These are phyloP conservation scores for Pyrenochaeta sp. DNA, from an alignment of 2,329 filamentous ascomycete species.

Conservation along the genomic window DNA sequence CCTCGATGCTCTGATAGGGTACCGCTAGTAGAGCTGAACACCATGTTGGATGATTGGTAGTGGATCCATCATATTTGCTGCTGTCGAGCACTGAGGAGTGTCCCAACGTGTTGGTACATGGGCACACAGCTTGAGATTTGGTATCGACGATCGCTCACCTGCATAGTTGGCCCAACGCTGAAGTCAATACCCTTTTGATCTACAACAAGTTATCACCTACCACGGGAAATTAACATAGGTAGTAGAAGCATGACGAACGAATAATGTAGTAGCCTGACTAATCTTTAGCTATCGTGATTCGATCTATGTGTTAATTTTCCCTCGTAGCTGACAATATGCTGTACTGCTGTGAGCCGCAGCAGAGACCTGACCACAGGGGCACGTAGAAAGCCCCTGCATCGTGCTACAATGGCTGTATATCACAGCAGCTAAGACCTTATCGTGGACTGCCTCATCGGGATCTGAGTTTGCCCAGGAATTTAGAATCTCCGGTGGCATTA, in stretches of 20 bases:
- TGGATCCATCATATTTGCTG: neutral
- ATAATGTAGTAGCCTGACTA: too few relatives aligned
- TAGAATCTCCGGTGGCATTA: slow-evolving; percentile 15
- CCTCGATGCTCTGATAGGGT: neutral
- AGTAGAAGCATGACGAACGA: too few relatives aligned
- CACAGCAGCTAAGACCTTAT: slow-evolving; percentile 19
- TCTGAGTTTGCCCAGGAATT: slow-evolving; percentile 15
- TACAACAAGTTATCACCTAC: too few relatives aligned
- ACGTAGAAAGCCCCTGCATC: slow-evolving; percentile 27
- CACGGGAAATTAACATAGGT: too few relatives aligned
- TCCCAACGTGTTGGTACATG: slow-evolving; percentile 8
- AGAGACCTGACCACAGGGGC: slow-evolving; percentile 7
- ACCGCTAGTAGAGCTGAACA: neutral
- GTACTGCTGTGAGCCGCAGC: slow-evolving; percentile 8
- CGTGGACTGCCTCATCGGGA: slow-evolving; percentile 25
- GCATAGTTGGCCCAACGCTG: slow-evolving; percentile 6
- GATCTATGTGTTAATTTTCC: too few relatives aligned
- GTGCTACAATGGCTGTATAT: slow-evolving; percentile 23
- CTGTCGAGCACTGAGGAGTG: slow-evolving; percentile 2
- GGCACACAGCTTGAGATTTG: slow-evolving; percentile 10
- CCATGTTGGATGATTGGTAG: neutral
- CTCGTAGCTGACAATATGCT: too few relatives aligned
- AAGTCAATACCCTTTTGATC: neutral
- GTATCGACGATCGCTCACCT: slow-evolving; percentile 8
- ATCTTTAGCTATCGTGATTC: too few relatives aligned